Conservation (phyloP, 106 monocot genomes). For the Platanthera zijinensis region DNA sequence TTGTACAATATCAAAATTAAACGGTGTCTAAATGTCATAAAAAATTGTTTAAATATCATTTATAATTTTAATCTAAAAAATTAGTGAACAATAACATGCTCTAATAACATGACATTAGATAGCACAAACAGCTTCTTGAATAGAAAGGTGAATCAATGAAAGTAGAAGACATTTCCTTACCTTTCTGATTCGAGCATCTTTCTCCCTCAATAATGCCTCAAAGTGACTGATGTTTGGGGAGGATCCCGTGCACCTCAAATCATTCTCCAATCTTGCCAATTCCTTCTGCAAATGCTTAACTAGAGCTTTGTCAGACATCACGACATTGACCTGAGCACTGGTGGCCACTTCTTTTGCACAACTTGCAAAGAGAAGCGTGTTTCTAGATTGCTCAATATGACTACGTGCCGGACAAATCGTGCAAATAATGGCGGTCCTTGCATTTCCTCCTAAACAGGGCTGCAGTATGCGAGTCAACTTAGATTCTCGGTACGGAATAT, state of each 20-base stretch:
- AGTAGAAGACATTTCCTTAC: conserved; percentile 17
- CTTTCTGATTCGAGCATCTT: conserved; percentile 68
- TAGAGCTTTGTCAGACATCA: conserved; percentile 92
- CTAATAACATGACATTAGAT: too few relatives aligned
- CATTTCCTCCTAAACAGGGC: conserved; percentile 85
- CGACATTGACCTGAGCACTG: conserved; percentile 87
- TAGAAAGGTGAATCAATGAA: too few relatives aligned
- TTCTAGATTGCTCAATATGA: conserved; percentile 88
- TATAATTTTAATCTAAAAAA: neutral
- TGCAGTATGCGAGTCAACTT: conserved; percentile 95
- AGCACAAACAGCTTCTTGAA: too few relatives aligned
- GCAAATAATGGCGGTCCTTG: conserved; percentile 93
- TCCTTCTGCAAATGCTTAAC: conserved; percentile 94
- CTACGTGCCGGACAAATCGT: conserved; percentile 87
- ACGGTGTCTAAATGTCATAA: neutral
- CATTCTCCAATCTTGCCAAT: conserved; percentile 78
- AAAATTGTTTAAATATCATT: neutral
- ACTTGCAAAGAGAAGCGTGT: conserved; percentile 91
- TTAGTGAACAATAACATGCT: neutral
- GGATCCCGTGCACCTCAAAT: conserved; percentile 46
- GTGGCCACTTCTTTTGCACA: conserved; percentile 96
- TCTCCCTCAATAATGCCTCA: conserved; percentile 62
- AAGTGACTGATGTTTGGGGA: conserved; percentile 19
- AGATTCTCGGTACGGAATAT: conserved; percentile 95
- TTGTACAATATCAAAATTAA: neutral